These are phyloP conservation scores for Biscogniauxia mediterranea DNA, from an alignment of 2,329 filamentous ascomycete genomes.

Conservation along the genomic window DNA sequence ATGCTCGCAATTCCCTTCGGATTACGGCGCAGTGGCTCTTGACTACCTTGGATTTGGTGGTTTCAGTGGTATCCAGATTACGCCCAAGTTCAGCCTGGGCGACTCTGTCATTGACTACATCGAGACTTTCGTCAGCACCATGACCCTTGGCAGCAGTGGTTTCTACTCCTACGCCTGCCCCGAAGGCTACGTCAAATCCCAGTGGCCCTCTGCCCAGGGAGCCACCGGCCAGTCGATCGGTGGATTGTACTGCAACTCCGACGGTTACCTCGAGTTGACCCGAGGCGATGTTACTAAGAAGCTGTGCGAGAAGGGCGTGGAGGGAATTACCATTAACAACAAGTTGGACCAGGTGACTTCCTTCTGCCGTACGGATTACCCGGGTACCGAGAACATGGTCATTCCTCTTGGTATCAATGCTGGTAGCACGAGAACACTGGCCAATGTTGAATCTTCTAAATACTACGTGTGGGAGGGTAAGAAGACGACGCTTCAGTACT, in stretches of 20 bases:
- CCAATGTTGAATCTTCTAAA: constrained; percentile 67
- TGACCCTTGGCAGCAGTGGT: constrained; percentile 55
- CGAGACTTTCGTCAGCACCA: constrained; percentile 59
- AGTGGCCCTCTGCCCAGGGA: constrained; percentile 82
- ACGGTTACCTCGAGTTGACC: constrained; percentile 75
- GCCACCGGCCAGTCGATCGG: constrained; percentile 80
- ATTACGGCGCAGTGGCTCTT: constrained; percentile 75
- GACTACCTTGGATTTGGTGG: constrained; percentile 68
- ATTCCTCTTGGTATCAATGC: constrained; percentile 67
- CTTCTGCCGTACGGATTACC: constrained; percentile 95
- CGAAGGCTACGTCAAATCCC: constrained; percentile 86
- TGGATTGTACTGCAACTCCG: constrained; percentile 73
- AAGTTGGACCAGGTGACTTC: constrained; percentile 64
- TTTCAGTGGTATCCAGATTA: constrained; percentile 76
- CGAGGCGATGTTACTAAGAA: constrained; percentile 58
- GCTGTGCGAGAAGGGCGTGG: constrained; percentile 73
- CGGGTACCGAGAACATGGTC: constrained; percentile 85
- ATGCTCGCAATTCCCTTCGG: constrained; percentile 73
- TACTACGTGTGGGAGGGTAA: constrained; percentile 79
- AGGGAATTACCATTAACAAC: constrained; percentile 73
- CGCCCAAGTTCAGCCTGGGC: constrained; percentile 48
- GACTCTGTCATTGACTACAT: constrained; percentile 62
- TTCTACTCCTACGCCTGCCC: constrained; percentile 95
- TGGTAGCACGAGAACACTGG: constrained; percentile 61
- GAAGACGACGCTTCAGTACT: constrained; percentile 89